These are phyloP conservation scores for Amanita pseudoporphyria DNA, from an alignment of 768 basidiomycete species.

Conservation along the genomic window DNA sequence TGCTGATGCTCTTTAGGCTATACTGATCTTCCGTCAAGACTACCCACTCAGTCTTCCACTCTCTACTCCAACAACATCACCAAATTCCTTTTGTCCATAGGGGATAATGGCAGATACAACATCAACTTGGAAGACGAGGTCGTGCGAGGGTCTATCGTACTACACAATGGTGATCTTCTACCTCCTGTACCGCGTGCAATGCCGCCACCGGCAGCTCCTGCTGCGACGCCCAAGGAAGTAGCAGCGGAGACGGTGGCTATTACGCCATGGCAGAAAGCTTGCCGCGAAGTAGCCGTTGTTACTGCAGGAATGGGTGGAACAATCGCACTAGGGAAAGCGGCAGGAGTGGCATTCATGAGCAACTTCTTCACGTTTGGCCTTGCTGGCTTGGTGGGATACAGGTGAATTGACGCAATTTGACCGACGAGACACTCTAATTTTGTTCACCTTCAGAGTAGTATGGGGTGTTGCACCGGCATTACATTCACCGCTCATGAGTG, in stretches of 20 bases:
- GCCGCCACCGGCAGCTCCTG: constrained; percentile 47
- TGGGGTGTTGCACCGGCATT: constrained; percentile 86
- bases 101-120: constrained; percentile 48
- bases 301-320: constrained; percentile 69
- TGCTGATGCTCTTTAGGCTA: constrained; percentile 39
- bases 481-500: constrained; percentile 87
- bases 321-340: constrained; percentile 69
- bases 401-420: constrained; percentile 14
- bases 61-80: constrained; percentile 89
- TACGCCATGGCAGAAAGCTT: constrained; percentile 81
- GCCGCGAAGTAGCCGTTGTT: constrained; percentile 62
- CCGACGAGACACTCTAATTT: not conserved
- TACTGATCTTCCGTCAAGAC: constrained; percentile 77
- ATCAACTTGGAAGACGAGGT: constrained; percentile 80
- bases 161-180: constrained; percentile 56
- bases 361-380: constrained; percentile 86
- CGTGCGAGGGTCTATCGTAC: constrained; percentile 68
- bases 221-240: constrained; percentile 38
- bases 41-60: constrained; percentile 85
- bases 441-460: constrained; percentile 44
- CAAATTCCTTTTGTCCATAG: constrained; percentile 79
- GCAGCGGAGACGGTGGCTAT: constrained; percentile 46
- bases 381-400: constrained; percentile 76
- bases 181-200: constrained; percentile 60
- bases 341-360: constrained; percentile 78